A percentile compares a stretch with the other conserved stretches of the same genome.
Evolutionary conservation across 2,329 filamentous ascomycete genomes (phyloP).

Genomic region (Exophiala calicioides): DNA sequence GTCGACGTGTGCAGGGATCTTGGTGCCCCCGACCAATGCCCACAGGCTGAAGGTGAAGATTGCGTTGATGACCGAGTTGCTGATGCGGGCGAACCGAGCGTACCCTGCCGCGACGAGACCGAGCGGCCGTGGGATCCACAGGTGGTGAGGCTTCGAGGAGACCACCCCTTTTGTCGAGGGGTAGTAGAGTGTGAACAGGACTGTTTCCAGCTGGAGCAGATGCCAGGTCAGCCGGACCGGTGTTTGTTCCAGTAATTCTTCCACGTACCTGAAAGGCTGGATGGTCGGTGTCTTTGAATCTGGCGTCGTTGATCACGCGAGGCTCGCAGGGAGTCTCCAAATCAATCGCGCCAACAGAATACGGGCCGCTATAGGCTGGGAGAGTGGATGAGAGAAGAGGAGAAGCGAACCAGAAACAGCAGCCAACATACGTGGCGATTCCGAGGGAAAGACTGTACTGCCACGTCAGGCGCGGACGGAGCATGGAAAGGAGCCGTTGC

Average conservation of each 20-base stretch:
- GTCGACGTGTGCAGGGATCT: slow-evolving; percentile 32
- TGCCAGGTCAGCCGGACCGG: neutral
- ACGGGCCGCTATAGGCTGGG: slow-evolving; percentile 28
- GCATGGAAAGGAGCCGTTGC: slow-evolving; percentile 4
- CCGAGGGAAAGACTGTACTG: slow-evolving; percentile 23
- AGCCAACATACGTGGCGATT: slow-evolving; percentile 21
- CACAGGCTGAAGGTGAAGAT: slow-evolving; percentile 29
- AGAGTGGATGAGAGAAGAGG: slow-evolving; percentile 29
- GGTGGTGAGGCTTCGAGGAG: slow-evolving; percentile 27
- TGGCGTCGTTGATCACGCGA: slow-evolving; percentile 23
- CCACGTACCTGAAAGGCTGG: slow-evolving; percentile 27
- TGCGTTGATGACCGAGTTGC: slow-evolving; percentile 29
- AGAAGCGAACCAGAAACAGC: slow-evolving; percentile 24
- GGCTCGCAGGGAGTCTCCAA: slow-evolving; percentile 28
- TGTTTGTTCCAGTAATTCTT: neutral
- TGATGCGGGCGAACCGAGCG: slow-evolving; percentile 30
- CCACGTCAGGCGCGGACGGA: slow-evolving; percentile 26
- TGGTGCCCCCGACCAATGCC: slow-evolving; percentile 25
- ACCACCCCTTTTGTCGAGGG: slow-evolving; percentile 21
- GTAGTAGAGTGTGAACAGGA: slow-evolving; percentile 33
- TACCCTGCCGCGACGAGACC: slow-evolving; percentile 28
- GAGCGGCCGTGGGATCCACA: slow-evolving; percentile 30
- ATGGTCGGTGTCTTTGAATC: slow-evolving; percentile 23
- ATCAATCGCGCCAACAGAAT: slow-evolving; percentile 31
- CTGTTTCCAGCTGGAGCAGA: slow-evolving; percentile 26